Evolutionary conservation across 169 alveolate species (phyloP), one percentile per base, ranked within the genome.

Genomic region (Miamiensis avidus): DNA sequence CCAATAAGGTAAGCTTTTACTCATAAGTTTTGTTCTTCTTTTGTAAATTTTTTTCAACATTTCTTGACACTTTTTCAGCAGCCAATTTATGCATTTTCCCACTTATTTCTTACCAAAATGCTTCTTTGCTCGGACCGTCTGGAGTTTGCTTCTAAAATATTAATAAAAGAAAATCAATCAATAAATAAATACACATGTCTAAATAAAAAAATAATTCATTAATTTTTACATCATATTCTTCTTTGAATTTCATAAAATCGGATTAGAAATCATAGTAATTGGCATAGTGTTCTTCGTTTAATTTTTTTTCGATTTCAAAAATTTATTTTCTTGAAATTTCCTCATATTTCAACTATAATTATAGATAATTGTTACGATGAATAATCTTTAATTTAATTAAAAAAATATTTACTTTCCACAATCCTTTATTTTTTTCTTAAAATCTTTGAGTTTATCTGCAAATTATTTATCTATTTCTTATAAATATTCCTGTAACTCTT

Each of bases 161-260:
- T 49, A 11, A n/a, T n/a, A n/a, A n/a, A n/a, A n/a, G n/a, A n/a
- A n/a, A n/a, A n/a, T n/a, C n/a, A n/a, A n/a, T n/a, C n/a, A n/a
- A n/a, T n/a, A n/a, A n/a, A n/a, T n/a, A n/a, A n/a, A n/a, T n/a
- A n/a, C n/a, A n/a, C n/a, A n/a, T n/a, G n/a, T n/a, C n/a, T n/a
- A n/a, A n/a, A n/a, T n/a, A n/a, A n/a, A n/a, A n/a, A n/a, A n/a
- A 11, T 49, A 49, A 49, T 49, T 11, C 4, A 49, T 49, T 49
- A 11, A 49, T 11, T 49, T n/a, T 49, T 49, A 49, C 69, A 49
- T 91, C 89, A 6, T 90, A 88, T 82, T 85, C 65, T 74, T 85
- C 90, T 72, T 86, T 90, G 34, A 85, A 86, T 86, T 89, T 85
- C 29, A 89, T 88, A 76, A 94, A 78, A 76, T 92, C 93, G 28